A percentile compares a stretch with the other conserved stretches of the same genome.
These are phyloP conservation scores for Heterobasidion parviporum DNA, from an alignment of 1,284 basidiomycete species.

Conservation along the genomic window DNA sequence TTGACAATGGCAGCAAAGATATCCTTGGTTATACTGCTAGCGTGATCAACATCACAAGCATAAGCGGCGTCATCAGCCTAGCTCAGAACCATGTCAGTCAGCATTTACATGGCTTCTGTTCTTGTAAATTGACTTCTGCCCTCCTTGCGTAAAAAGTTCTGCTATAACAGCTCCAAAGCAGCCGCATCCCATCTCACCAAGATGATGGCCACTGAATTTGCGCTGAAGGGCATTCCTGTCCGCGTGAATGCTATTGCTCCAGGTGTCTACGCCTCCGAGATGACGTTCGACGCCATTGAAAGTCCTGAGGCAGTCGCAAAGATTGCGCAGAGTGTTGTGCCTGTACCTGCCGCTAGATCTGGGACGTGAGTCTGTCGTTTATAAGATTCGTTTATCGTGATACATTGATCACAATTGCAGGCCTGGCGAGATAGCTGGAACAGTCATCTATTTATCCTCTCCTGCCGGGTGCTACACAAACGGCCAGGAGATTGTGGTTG, in stretches of 20 bases:
- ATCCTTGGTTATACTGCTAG: conserved; percentile 45
- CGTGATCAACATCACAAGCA: conserved; percentile 71
- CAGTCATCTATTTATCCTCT: conserved; percentile 65
- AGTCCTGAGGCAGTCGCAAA: conserved; percentile 39
- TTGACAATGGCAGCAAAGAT: conserved; percentile 62
- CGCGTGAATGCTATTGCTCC: conserved; percentile 70
- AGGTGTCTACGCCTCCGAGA: conserved; percentile 67
- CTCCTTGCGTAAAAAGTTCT: conserved; percentile 41
- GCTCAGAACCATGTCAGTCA: conserved; percentile 64
- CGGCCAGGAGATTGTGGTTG: conserved; percentile 66
- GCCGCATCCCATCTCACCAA: conserved; percentile 67
- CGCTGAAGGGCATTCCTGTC: conserved; percentile 56
- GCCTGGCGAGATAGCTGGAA: conserved; percentile 64
- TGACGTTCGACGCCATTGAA: conserved; percentile 50
- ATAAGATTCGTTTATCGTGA: background rate
- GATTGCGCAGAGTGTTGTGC: conserved; percentile 45
- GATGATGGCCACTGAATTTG: conserved; percentile 69
- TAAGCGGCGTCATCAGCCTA: conserved; percentile 60
- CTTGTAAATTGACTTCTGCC: background rate
- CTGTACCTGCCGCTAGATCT: conserved; percentile 52
- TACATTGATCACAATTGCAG: conserved; percentile 24
- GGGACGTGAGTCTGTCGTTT: conserved; percentile 49
- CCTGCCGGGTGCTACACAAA: conserved; percentile 63
- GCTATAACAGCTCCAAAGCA: conserved; percentile 73
- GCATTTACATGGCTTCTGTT: background rate